These are phyloP conservation scores for Sporothrix pallida DNA, from an alignment of 2,329 filamentous ascomycete genomes.

Conservation along the genomic window DNA sequence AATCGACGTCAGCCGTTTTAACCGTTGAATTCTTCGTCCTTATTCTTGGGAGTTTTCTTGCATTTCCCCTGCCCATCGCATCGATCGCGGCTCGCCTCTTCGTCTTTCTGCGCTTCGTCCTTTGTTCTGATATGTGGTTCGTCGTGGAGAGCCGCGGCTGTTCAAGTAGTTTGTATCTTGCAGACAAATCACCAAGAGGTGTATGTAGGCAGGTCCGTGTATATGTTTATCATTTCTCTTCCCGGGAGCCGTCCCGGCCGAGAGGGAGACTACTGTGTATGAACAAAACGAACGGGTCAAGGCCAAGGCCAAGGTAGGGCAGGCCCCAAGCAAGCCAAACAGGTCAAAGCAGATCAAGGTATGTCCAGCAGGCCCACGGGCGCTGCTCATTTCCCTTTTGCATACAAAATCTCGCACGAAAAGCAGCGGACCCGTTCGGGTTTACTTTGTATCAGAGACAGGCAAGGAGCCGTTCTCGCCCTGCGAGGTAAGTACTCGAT, in stretches of 20 bases:
- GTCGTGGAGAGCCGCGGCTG: not conserved
- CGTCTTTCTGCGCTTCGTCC: not conserved
- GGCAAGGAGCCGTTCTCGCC: too few species aligned
- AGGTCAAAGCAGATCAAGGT: too few species aligned
- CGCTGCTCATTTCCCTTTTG: constrained; percentile 18
- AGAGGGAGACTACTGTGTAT: not conserved
- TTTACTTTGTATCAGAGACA: not conserved
- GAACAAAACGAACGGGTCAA: too few species aligned
- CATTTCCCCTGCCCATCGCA: not conserved
- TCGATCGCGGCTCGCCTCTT: not conserved
- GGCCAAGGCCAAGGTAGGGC: too few species aligned
- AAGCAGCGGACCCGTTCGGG: not conserved
- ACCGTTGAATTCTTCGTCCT: not conserved
- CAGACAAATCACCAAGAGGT: too few species aligned
- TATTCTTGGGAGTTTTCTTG: not conserved
- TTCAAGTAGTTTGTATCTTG: not conserved
- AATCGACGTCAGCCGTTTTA: not conserved
- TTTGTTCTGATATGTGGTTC: not conserved
- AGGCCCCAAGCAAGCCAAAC: too few species aligned
- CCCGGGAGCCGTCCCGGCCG: constrained; percentile 6
- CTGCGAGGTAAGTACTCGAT: not conserved
- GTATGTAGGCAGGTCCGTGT: too few species aligned
- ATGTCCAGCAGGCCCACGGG: not conserved
- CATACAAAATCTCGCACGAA: constrained; percentile 14
- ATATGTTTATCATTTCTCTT: constrained; percentile 2